Evolutionary conservation across 257 asterid genomes (phyloP).

Genomic region (Solanum sparsipilum): DNA sequence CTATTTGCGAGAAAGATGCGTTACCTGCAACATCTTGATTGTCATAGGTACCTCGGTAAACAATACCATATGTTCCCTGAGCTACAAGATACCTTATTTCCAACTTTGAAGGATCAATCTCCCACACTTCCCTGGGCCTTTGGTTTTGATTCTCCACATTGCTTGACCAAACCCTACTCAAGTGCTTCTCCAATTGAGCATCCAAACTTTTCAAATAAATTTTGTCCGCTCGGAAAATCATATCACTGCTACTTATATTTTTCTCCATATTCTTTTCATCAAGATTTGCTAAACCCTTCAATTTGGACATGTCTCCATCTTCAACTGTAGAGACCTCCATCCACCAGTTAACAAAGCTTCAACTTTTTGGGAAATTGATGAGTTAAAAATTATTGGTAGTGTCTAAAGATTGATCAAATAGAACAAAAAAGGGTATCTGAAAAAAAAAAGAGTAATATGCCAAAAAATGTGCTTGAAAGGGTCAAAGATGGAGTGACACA

Average conservation of each 20-base stretch:
- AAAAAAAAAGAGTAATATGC: not conserved
- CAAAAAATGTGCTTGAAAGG: not conserved
- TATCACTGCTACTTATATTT: conserved; percentile 33
- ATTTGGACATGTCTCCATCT: conserved; percentile 15
- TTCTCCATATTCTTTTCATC: conserved; percentile 12
- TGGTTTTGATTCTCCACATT: conserved; percentile 31
- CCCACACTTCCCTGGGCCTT: conserved; percentile 74
- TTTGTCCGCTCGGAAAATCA: conserved; percentile 85
- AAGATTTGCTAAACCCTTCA: conserved; percentile 30
- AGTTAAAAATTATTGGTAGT: not conserved
- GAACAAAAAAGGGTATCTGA: not conserved
- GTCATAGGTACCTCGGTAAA: conserved; percentile 74
- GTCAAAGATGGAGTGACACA: not conserved
- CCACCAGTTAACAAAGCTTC: not conserved
- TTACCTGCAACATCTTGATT: conserved; percentile 85
- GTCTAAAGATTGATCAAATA: not conserved
- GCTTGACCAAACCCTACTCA: conserved; percentile 77
- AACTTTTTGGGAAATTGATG: not conserved
- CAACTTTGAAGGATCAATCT: conserved; percentile 68
- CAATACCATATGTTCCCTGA: conserved; percentile 85
- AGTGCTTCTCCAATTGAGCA: conserved; percentile 81
- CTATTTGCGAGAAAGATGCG: not conserved
- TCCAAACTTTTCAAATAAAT: conserved; percentile 80
- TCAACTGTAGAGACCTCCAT: conserved; percentile 10
- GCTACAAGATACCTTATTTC: conserved; percentile 82